Conservation (phyloP, 1,284 basidiomycete genomes). For the Microbotryum scabiosae region DNA sequence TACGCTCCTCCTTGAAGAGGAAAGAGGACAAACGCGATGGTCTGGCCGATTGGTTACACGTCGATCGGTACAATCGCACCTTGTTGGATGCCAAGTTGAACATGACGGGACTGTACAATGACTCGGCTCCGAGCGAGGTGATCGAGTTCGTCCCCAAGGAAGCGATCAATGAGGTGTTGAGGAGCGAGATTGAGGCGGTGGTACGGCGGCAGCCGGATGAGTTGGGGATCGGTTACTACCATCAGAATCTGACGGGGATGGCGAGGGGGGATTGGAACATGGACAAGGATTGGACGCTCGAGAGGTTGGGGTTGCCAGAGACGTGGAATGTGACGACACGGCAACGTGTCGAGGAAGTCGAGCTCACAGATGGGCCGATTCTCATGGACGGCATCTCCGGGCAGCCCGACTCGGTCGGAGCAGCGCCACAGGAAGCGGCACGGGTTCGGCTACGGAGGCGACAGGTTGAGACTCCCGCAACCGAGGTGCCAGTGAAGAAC, state of each 20-base stretch:
- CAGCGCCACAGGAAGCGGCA: background rate
- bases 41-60: background rate
- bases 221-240: conserved; percentile 5
- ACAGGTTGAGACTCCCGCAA: background rate
- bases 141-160: conserved; percentile 6
- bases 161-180: background rate
- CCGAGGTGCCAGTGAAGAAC: background rate
- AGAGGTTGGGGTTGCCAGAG: conserved; percentile 24
- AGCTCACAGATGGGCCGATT: background rate
- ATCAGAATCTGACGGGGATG: conserved; percentile 34
- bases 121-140: background rate
- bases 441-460: background rate
- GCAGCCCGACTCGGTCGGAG: background rate
- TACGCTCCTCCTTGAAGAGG: conserved; percentile 13
- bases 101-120: conserved; percentile 1
- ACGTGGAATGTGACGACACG: conserved; percentile 11
- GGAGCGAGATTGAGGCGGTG: conserved; percentile 9
- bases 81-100: conserved; percentile 11
- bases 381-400: background rate
- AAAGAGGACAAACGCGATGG: background rate
- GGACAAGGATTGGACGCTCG: background rate
- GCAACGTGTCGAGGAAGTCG: background rate
- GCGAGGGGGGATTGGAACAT: conserved; percentile 28
- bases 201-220: background rate
- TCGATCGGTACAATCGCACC: background rate